Base-by-base conservation (phyloP, 108 stramenopile species). In the Epipyxis sp. region DNA sequence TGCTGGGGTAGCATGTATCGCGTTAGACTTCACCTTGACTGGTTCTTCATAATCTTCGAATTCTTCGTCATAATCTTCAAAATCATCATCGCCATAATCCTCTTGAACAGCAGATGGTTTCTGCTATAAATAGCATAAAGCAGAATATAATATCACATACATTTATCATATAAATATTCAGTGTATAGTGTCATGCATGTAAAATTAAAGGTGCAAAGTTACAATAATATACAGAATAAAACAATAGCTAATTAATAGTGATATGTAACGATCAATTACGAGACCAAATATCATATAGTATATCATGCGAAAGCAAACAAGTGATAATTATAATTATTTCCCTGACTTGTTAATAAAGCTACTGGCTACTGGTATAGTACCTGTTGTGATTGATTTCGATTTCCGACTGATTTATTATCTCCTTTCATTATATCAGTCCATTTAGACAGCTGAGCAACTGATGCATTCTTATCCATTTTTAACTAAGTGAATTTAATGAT, bases 41-140 rank as follows among this genome's bases (percentile, higher is more conserved):
- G 65, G 37, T 30, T 39, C 34, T 57, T 6, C 13, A 27, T 27
- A 3, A 25, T 27, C 35, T 57, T 74, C 71, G 71, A 74, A 74
- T 13, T 74, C 71, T 42, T 74, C 71, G 34, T 74, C 71, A 42
- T 74, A 74, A 42, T 74, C 71, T 57, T 74, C 71, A 37, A 74
- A 74, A 6, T 74, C 71, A 6, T 74, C 35, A 27, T 74, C 71
- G 41, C 40, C 20, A 74, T 74, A 39, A 6, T 74, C 71, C 34
- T 46, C 71, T 74, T 65, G 30, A 13, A 32, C 61, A 6, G 6
- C 6, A 65, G 27, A 16, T 29, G 61, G 34, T 32, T 10, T 35
- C 20, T 16, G 61, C 61, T 65, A 32, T 37, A 32, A 65, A 50
- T 50, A 6, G 46, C 13, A 6, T 50, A 20, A 6, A n/a, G n/a